Percentiles rank a stretch among this genome's conserved stretches.
These are phyloP conservation scores for Dryadomyces sulphureus DNA, from an alignment of 2,329 filamentous ascomycete species.

Conservation along the genomic window DNA sequence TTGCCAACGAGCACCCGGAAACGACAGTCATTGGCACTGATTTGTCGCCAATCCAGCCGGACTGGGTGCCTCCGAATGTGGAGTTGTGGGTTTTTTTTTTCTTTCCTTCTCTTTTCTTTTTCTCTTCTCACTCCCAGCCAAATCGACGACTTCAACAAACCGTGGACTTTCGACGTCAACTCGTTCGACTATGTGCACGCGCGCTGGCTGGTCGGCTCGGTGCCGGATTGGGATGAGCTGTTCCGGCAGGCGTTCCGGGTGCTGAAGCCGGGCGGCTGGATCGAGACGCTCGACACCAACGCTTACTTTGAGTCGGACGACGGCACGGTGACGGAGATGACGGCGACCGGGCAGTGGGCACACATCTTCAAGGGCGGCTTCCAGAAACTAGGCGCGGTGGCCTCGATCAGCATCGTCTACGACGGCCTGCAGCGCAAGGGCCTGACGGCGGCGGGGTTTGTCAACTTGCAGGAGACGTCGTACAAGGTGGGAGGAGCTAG, in stretches of 20 bases:
- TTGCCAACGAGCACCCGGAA: background rate
- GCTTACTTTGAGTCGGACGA: background rate
- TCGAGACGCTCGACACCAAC: background rate
- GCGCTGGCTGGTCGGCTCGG: background rate
- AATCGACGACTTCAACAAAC: background rate
- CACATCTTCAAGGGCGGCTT: background rate
- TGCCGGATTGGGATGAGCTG: background rate
- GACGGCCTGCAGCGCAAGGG: conserved; percentile 33
- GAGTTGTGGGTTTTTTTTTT: background rate
- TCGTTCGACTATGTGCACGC: background rate
- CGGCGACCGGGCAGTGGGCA: background rate
- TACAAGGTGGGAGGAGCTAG: too few relatives aligned
- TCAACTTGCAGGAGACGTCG: conserved; percentile 21
- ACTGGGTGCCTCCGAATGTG: background rate
- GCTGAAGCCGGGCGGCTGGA: background rate
- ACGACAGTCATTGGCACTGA: background rate
- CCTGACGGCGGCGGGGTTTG: conserved; percentile 40
- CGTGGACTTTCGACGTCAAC: background rate
- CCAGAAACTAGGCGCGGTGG: background rate
- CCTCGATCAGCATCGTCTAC: conserved; percentile 18
- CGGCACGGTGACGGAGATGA: background rate
- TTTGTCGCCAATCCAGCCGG: background rate
- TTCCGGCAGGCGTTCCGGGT: background rate
- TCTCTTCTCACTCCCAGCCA: background rate
- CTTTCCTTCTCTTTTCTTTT: background rate